Base-by-base conservation (phyloP, 768 basidiomycete species). In the Basidioascus undulatus region DNA sequence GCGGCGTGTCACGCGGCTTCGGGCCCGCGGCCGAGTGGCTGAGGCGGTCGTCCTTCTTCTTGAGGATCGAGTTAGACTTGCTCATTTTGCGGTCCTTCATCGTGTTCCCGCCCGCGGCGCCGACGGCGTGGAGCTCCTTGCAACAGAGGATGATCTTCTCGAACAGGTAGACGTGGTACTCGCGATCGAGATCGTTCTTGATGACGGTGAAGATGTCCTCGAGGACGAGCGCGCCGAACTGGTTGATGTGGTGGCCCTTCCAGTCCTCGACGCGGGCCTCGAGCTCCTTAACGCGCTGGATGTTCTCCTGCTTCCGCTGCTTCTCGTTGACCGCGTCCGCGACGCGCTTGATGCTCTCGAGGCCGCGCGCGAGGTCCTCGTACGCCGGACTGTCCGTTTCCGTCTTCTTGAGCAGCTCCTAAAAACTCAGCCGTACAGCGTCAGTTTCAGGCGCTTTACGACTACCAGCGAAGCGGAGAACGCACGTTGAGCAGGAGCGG, bases 71-170 rank as follows among this genome's bases (percentile, higher is more conserved):
- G 42, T 80, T 79, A 53, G 68, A 84, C 66, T 94, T 94, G 49
- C 67, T 65, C 30, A 62, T 63, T 59, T 82, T 80, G n/a, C n/a
- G n/a, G n/a, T n/a, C n/a, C 57, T 70, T 72, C 42, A 54, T 57
- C 31, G 68, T 65, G 46, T 67, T 71, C 27, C 66, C 63, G 10
- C 32, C 31, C 13, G 30, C 39, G 15, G 34, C 43, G 18, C 28
- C 24, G 4, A 26, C 37, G 12, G 33, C 23, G 19, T 32, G 42
- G 6, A 77, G 76, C 57, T 96, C 92, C 58, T 96, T 96, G 66
- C 92, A 96, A 60, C 92, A 98, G 18, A 96, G 69, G 49, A 98
- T 84, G 59, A 98, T 98, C 63, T 84, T 84, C 62, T 96, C 87
- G 49, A 98, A 98, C 27, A 98, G 65, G 67, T 94, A 98, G 43